These are phyloP conservation scores for Helotiales sp. DNA, from an alignment of 2,329 filamentous ascomycete genomes.

Conservation along the genomic window DNA sequence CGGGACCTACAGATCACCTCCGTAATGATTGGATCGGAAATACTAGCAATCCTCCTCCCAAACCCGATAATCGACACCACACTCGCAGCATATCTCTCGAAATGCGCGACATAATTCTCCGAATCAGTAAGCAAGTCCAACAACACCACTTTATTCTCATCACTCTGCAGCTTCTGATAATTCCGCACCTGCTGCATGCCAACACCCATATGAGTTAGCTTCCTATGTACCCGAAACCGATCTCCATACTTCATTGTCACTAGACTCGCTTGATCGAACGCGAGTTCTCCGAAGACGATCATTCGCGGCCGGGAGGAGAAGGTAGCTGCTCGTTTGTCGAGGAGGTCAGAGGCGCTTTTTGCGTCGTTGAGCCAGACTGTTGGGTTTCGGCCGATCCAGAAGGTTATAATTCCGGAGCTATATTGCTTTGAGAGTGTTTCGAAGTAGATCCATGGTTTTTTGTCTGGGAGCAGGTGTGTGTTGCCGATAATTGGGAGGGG, in stretches of 20 bases:
- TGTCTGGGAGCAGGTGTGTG: conserved; percentile 25
- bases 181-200: conserved; percentile 34
- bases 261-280: conserved; percentile 28
- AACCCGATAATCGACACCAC: conserved; percentile 37
- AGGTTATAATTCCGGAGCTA: conserved; percentile 30
- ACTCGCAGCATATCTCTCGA: conserved; percentile 34
- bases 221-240: conserved; percentile 33
- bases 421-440: conserved; percentile 31
- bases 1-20: conserved; percentile 26
- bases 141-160: conserved; percentile 33
- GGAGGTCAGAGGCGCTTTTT: conserved; percentile 29
- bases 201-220: conserved; percentile 34
- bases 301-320: conserved; percentile 32
- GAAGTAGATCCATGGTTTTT: conserved; percentile 36
- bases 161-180: conserved; percentile 32
- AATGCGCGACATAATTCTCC: conserved; percentile 30
- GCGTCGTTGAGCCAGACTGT: conserved; percentile 33
- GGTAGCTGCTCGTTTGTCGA: conserved; percentile 33
- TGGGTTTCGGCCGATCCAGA: conserved; percentile 34
- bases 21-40: conserved; percentile 32
- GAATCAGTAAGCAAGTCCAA: conserved; percentile 36
- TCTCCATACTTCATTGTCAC: conserved; percentile 34
- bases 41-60: conserved; percentile 29
- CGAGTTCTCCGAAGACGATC: conserved; percentile 33
- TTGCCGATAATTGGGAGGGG: conserved; percentile 35